phyloP scores from a whole-genome alignment of 2,329 filamentous ascomycete species.

The Chaetomiaceae sp. region DNA sequence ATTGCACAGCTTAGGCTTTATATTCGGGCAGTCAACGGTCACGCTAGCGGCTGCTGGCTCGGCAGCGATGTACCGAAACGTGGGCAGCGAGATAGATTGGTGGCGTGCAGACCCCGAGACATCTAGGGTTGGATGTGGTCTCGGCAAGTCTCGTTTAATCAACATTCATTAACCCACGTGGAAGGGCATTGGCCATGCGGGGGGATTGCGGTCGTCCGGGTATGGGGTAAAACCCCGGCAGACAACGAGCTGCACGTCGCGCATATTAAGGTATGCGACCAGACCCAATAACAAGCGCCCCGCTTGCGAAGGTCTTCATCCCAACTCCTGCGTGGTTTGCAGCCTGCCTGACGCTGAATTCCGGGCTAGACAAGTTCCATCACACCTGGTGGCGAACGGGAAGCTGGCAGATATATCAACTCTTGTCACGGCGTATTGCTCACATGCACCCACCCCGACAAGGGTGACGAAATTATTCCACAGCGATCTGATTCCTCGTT shows the following conservation, averaged over 20 bases:
- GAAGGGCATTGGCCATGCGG: not conserved
- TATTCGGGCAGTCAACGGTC: too few relatives aligned
- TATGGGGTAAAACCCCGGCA: not conserved
- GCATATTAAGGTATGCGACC: not conserved
- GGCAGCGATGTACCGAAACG: not conserved
- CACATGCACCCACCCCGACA: too few relatives aligned
- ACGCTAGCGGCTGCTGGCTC: not conserved
- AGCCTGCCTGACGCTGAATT: too few relatives aligned
- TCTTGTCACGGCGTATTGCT: too few relatives aligned
- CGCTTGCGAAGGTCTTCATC: too few relatives aligned
- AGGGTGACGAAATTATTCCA: too few relatives aligned
- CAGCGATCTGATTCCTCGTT: too few relatives aligned
- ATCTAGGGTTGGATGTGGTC: not conserved
- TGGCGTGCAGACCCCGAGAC: not conserved
- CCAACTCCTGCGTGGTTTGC: too few relatives aligned
- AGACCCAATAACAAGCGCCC: not conserved
- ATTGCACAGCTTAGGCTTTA: too few relatives aligned
- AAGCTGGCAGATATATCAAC: too few relatives aligned
- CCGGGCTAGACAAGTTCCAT: too few relatives aligned
- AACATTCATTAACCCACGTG: not conserved
- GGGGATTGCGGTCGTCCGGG: not conserved
- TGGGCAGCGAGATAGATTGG: not conserved
- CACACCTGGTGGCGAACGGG: too few relatives aligned
- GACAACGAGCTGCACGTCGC: not conserved
- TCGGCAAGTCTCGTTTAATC: not conserved